Conservation (phyloP, 2,329 filamentous ascomycete genomes). For the Colletotrichum tamarilloi region DNA sequence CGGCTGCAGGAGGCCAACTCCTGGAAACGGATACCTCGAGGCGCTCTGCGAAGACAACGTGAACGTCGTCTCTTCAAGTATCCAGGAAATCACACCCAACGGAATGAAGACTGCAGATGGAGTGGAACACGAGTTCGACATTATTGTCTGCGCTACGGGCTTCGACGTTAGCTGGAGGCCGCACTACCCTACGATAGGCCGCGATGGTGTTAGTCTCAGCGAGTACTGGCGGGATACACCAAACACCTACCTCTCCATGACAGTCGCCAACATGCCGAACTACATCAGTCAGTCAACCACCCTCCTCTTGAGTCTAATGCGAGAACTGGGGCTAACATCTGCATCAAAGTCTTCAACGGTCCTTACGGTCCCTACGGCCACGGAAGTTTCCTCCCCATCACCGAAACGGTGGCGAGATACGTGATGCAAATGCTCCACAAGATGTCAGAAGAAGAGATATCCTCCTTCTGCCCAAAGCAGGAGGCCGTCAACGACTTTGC, state of each 20-base stretch:
- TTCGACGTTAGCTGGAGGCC: conserved; percentile 42
- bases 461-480: conserved; percentile 39
- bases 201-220: conserved; percentile 34
- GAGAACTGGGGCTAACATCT: neutral
- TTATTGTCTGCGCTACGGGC: conserved; percentile 49
- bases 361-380: conserved; percentile 42
- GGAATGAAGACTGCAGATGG: conserved; percentile 44
- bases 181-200: conserved; percentile 38
- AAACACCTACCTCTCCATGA: conserved; percentile 39
- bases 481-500: conserved; percentile 44
- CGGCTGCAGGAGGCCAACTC: conserved; percentile 39
- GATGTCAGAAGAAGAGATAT: conserved; percentile 40
- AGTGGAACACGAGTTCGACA: conserved; percentile 42
- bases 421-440: conserved; percentile 45
- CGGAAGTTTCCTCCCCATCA: conserved; percentile 41
- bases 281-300: conserved; percentile 36
- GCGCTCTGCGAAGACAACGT: conserved; percentile 42
- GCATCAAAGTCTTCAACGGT: conserved; percentile 40
- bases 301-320: neutral
- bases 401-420: conserved; percentile 41
- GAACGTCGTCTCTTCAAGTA: conserved; percentile 37
- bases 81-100: conserved; percentile 41
- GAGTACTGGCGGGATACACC: conserved; percentile 38
- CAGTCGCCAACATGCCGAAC: conserved; percentile 41
- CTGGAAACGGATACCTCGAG: conserved; percentile 44